Evolutionary conservation across 148 eudicot species (phyloP), one percentile per base, ranked within the genome.

Genomic region (Dianthus caryophyllus): DNA sequence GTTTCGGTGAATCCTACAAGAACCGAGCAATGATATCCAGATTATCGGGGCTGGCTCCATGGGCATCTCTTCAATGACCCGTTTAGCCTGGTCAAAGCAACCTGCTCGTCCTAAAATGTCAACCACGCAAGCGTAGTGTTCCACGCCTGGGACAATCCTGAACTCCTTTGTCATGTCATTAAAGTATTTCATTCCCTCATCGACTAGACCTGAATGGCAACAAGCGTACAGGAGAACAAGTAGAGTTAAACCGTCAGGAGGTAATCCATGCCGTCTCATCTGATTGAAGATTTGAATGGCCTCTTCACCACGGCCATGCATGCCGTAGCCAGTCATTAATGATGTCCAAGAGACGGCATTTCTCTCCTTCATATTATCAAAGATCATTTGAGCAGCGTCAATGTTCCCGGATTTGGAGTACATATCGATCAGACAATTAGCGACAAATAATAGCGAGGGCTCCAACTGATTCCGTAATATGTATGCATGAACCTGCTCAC

Each of bases 301-400:
- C 59, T 89, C 91, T 71, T 71, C 80, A 56, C 91, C 96, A 67
- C 71, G 81, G 67, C 96, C 96, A 68, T 89, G 96, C 84, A 89
- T 77, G 56, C 96, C 96, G 65, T 84, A 89, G 38, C 96, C 91
- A 18, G 89, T 77, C 80, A 89, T 77, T 52, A 89, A 61, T 39
- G 91, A 84, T n/a, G 96, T 89, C 91, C 91, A 89, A 29, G 96
- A 86, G 47, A 89, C 88, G 11, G 76, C 73, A 63, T 89, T 89
- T 71, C 77, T 86, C 18, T 73, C 77, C 54, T 24, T 68, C 89
- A 89, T 86, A 68, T 50, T 70, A 67, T 89, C 81, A 76, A 89
- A 89, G 16, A 89, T 80, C 8, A 67, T 62, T 43, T 81, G 77
- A 48, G 89, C 87, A 51, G 81, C 64, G 64, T 84, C 76, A 67